Conservation (phyloP, 2,329 filamentous ascomycete species). For the Neofusicoccum kwambonambiense region DNA sequence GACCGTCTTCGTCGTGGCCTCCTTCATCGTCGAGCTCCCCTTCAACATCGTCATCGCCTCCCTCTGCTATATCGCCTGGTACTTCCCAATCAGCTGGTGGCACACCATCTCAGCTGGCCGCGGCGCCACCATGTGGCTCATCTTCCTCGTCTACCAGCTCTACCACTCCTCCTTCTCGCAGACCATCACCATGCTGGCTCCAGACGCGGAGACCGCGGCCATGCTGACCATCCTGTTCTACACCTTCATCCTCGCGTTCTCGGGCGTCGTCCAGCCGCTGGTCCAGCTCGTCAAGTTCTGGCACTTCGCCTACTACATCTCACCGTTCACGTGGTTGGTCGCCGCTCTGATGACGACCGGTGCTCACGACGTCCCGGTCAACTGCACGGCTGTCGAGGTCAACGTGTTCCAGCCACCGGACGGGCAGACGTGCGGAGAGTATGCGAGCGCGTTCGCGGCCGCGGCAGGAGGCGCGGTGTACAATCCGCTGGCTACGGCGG, state of each 20-base stretch:
- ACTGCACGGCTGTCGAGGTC: conserved; percentile 46
- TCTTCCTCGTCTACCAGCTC: conserved; percentile 65
- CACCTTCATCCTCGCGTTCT: conserved; percentile 61
- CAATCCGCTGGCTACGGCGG: conserved; percentile 42
- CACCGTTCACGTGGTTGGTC: conserved; percentile 65
- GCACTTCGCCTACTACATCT: conserved; percentile 73
- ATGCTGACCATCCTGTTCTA: conserved; percentile 62
- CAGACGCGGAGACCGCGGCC: conserved; percentile 66
- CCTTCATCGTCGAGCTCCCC: conserved; percentile 70
- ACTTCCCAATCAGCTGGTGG: conserved; percentile 54
- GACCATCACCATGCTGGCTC: conserved; percentile 69
- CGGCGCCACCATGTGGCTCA: conserved; percentile 64
- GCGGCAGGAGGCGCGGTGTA: conserved; percentile 43
- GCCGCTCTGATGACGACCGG: conserved; percentile 39
- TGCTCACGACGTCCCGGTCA: conserved; percentile 48
- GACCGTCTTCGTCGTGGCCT: conserved; percentile 70
- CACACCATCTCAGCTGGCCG: conserved; percentile 48
- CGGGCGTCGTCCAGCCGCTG: conserved; percentile 61
- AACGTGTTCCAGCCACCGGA: conserved; percentile 41
- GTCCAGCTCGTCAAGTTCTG: conserved; percentile 66
- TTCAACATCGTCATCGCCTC: conserved; percentile 63
- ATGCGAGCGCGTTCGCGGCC: conserved; percentile 43
- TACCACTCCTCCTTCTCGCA: conserved; percentile 72
- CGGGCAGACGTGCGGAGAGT: conserved; percentile 44
- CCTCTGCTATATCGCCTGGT: conserved; percentile 64